A percentile compares a stretch with the other conserved stretches of the same genome.
phyloP scores from a whole-genome alignment of 2,329 filamentous ascomycete genomes.

The Neonectria ditissima region DNA sequence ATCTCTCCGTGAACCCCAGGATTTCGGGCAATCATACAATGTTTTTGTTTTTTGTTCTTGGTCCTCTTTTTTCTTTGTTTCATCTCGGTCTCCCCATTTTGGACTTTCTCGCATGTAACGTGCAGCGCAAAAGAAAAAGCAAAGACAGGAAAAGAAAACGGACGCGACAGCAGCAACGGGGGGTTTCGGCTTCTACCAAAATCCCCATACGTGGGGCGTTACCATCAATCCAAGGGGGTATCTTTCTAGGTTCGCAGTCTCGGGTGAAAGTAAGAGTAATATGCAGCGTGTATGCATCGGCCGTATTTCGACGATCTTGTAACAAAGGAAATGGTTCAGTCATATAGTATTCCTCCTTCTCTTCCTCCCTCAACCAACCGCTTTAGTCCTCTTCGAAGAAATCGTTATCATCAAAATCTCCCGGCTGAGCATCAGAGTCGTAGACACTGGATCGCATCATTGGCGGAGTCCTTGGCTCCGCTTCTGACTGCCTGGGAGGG shows the following conservation, averaged over 20 bases:
- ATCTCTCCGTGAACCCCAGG: slow-evolving; percentile 26
- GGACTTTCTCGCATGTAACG: slow-evolving; percentile 13
- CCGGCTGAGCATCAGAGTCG: slow-evolving; percentile 70
- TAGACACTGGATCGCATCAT: slow-evolving; percentile 71
- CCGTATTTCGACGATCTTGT: slow-evolving; percentile 40
- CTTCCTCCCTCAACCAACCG: slow-evolving; percentile 14
- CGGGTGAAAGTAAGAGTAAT: slow-evolving; percentile 43
- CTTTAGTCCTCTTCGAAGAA: slow-evolving; percentile 65
- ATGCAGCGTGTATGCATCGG: slow-evolving; percentile 39
- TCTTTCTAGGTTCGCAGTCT: slow-evolving; percentile 56
- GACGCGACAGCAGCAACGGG: slow-evolving; percentile 23
- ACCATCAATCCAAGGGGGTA: slow-evolving; percentile 54
- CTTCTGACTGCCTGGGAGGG: slow-evolving; percentile 52
- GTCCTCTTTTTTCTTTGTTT: slow-evolving; percentile 20
- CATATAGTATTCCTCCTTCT: slow-evolving; percentile 23
- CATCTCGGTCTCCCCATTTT: slow-evolving; percentile 23
- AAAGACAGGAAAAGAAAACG: slow-evolving; percentile 22
- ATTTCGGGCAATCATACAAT: slow-evolving; percentile 20
- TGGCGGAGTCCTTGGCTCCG: slow-evolving; percentile 67
- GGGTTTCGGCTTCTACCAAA: slow-evolving; percentile 14
- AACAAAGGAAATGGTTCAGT: slow-evolving; percentile 45
- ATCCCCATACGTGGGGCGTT: slow-evolving; percentile 45
- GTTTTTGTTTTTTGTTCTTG: slow-evolving; percentile 26
- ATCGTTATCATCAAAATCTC: slow-evolving; percentile 69
- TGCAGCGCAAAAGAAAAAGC: slow-evolving; percentile 32